phyloP scores from a whole-genome alignment of 768 basidiomycete species.

The Russula abietina region DNA sequence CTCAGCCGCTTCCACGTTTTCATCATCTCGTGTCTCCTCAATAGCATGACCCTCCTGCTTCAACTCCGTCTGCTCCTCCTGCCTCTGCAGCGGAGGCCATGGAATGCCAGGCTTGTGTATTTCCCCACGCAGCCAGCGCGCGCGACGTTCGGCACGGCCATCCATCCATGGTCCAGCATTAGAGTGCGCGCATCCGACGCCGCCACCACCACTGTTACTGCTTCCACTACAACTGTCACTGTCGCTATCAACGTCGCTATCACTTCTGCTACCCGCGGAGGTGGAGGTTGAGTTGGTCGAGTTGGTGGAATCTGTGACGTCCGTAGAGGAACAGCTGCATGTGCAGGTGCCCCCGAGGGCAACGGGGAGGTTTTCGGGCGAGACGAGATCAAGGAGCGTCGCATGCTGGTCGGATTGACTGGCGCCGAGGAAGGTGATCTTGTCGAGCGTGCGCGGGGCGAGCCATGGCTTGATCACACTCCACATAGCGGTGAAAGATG shows the following conservation, averaged over 20 bases:
- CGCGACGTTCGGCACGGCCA: constrained; percentile 33
- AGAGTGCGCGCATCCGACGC: constrained; percentile 56
- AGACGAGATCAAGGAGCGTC: constrained; percentile 52
- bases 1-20: neutral
- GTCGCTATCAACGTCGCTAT: neutral
- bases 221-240: neutral
- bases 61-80: neutral
- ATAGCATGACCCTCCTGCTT: neutral
- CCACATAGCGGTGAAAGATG: constrained; percentile 72
- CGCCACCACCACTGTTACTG: constrained; percentile 24
- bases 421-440: constrained; percentile 28
- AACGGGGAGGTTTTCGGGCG: constrained; percentile 57
- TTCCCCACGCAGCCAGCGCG: constrained; percentile 32
- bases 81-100: constrained; percentile 10
- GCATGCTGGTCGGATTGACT: constrained; percentile 42
- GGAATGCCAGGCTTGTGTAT: constrained; percentile 7
- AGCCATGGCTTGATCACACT: constrained; percentile 40
- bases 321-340: constrained; percentile 33
- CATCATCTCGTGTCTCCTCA: neutral
- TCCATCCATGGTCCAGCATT: constrained; percentile 70
- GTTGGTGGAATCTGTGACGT: neutral
- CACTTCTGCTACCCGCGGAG: neutral
- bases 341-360: constrained; percentile 60
- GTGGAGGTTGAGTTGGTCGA: neutral
- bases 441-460: too few relatives aligned